Evolutionary conservation across 2,329 filamentous ascomycete genomes (phyloP), one percentile per base, ranked within the genome.

Genomic region (Pseudonectria foliicola): DNA sequence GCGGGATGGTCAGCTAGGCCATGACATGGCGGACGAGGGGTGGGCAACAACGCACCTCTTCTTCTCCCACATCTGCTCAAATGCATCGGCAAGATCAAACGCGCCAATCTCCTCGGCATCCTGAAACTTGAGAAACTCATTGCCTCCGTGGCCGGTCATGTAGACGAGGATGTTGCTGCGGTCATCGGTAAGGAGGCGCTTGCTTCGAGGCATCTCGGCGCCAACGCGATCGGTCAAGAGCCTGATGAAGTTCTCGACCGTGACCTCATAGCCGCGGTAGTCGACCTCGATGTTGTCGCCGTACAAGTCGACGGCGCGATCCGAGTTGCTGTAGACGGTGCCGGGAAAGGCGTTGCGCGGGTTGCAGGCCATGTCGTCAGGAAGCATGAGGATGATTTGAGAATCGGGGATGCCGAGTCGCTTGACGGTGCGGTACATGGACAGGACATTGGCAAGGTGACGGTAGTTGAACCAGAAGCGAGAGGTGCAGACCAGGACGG

Each of bases 391-490:
- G 59, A 98, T 96, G 64, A 98, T 98, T 61, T 98, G 92, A 33
- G 87, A 95, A 64, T 98, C 92, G 25, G 92, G 92, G 40, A 98
- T 98, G 31, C 92, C 92, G 25, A 98, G 80, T 10, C 92, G 85
- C 68, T 98, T 98, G 44, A 98, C 92, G 38, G 92, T 98, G 39
- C 92, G 86, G 66, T 98, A 98, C 45, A 98, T 80, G 40, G 90
- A 95, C 42, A 98, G 79, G 13, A 95, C 92, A 66, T 98, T 98
- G 61, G 92, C 89, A 34, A 98, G 82, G 62, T 98, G 92, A 38
- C 92, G 85, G 65, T 98, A 98, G 68, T 98, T 98, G 79, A 98
- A 98, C 92, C 92, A 98, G 73, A 98, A 98, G 35, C 92, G 85
- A 34, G 92, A 98, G 6, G 92, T 98, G 46, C 85, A 92, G 39